Base-by-base conservation (phyloP, 768 basidiomycete genomes). In the Boletus eberwhitei region DNA sequence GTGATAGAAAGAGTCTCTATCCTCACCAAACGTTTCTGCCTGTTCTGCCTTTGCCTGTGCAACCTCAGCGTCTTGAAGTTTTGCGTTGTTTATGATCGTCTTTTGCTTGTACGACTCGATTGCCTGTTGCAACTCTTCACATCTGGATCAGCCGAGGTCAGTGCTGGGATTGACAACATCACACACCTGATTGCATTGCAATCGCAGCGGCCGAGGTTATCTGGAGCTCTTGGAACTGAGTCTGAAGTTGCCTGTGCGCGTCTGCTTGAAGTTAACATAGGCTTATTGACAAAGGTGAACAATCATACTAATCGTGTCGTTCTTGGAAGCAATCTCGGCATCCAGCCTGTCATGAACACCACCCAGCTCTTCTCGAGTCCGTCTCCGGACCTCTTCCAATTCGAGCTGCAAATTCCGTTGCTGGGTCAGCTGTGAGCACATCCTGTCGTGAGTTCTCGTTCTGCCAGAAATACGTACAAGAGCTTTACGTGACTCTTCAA, bases 401-500 rank as follows among this genome's bases (percentile, higher is more conserved):
- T 92, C 87, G 34, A 77, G 76, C 53, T 85, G 84, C 26, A 80
- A 71, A 7, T 79, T 78, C 22, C 83, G 79, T 64, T 89, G 86
- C 64, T 87, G 87, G 12, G 83, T 78, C 32, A 86, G 65, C 87
- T 90, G 58, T 14, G 31, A 17, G 17, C 40, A 31, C 38, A 36
- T 47, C 13, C n/a, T 19, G 16, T 12, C 43, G 36, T 46, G 31
- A 53, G 54, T 35, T 49, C 19, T 26, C 3, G 9, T 34, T 38
- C 26, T 12, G 31, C 11, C 21, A 26, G 22, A 21, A 44, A 35
- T 17, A 52, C 83, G 58, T 68, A 88, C 85, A 60, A 89, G 66
- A 50, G 87, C 85, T 63, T 83, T 86, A 43, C 83, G 77, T 16
- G 86, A 87, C 59, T 87, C 87, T 59, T 88, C 87, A 14, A 87